A percentile compares a stretch with the other conserved stretches of the same genome.
These are phyloP conservation scores for Lophium mytilinum DNA, from an alignment of 495 filamentous ascomycete genomes.

Conservation along the genomic window DNA sequence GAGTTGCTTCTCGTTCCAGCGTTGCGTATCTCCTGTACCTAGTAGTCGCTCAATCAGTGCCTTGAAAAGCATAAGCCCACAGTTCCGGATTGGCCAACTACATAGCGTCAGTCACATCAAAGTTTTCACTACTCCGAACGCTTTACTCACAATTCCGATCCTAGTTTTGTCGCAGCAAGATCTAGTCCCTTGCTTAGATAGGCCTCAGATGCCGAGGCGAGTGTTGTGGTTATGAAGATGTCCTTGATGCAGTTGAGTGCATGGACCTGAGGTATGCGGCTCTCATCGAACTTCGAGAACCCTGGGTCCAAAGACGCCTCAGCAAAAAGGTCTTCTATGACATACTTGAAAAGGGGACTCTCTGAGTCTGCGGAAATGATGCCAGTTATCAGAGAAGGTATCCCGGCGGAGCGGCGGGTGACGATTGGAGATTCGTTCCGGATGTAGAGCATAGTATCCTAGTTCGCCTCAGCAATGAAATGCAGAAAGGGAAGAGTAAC, in stretches of 20 bases:
- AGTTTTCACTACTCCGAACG: neutral
- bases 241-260: slow-evolving; percentile 86
- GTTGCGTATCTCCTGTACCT: slow-evolving; percentile 52
- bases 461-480: neutral
- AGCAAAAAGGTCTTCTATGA: slow-evolving; percentile 39
- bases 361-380: slow-evolving; percentile 52
- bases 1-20: slow-evolving; percentile 21
- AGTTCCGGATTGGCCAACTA: slow-evolving; percentile 91
- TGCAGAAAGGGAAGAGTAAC: slow-evolving; percentile 3
- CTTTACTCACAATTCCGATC: slow-evolving; percentile 48
- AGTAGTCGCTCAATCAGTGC: slow-evolving; percentile 71
- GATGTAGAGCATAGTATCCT: slow-evolving; percentile 37
- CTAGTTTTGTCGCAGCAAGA: slow-evolving; percentile 65
- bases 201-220: slow-evolving; percentile 54
- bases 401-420: slow-evolving; percentile 83
- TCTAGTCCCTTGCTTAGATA: slow-evolving; percentile 65
- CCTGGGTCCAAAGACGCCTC: slow-evolving; percentile 32
- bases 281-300: slow-evolving; percentile 43
- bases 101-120: slow-evolving; percentile 1
- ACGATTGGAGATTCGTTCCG: slow-evolving; percentile 62
- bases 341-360: slow-evolving; percentile 40
- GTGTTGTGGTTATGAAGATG: slow-evolving; percentile 68
- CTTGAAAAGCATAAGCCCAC: slow-evolving; percentile 79
- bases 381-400: slow-evolving; percentile 75
- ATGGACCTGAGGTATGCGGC: slow-evolving; percentile 74